Base-by-base conservation (phyloP, 1,139 yeast species). In the Pichia sp. region DNA sequence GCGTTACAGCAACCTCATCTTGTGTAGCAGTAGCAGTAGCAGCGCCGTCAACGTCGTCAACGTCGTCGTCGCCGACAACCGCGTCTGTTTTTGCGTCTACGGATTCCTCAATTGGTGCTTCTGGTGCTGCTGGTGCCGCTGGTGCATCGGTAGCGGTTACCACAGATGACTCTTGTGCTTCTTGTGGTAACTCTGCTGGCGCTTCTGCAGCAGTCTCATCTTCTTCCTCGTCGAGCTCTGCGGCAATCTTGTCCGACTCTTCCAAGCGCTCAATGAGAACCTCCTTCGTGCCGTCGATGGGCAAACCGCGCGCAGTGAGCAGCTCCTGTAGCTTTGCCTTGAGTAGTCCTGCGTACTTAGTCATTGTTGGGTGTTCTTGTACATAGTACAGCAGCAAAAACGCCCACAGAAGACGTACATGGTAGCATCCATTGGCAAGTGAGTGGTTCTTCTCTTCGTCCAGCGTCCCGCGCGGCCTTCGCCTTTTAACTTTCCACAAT, bases 221-320 rank as follows among this genome's bases (percentile, higher is more conserved):
- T 40, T 39, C 53, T 35, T 36, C 50, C 39, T 44, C 49, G 46
- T 44, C 57, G 15, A 52, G 41, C 27, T 49, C 58, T 9, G 55
- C 55, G 18, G 51, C 58, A 21, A 48, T 44, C 32, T 50, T 47
- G 35, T 61, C 66, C 8, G 56, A 51, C 32, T 69, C 77, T 37
- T 58, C 62, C 44, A 88, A 69, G 48, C 96, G 74, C 29, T 75
- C 74, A 37, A 88, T 69, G 49, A 88, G 69, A 40, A 86, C 96
- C 29, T 82, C 79, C 60, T 88, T 91, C 51, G 86, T 79, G 18
- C 98, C 98, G 30, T 79, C 75, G 7, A 71, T 65, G 5, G 94
- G 58, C 40, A 91, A 69, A 2, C 80, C 83, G 47, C 78, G 75
- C 30, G 68, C 62, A 51, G 81, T 79, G 51, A 91, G 72, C 38